Conservation (phyloP, 2,329 filamentous ascomycete genomes). For the Parafenestella ontariensis region DNA sequence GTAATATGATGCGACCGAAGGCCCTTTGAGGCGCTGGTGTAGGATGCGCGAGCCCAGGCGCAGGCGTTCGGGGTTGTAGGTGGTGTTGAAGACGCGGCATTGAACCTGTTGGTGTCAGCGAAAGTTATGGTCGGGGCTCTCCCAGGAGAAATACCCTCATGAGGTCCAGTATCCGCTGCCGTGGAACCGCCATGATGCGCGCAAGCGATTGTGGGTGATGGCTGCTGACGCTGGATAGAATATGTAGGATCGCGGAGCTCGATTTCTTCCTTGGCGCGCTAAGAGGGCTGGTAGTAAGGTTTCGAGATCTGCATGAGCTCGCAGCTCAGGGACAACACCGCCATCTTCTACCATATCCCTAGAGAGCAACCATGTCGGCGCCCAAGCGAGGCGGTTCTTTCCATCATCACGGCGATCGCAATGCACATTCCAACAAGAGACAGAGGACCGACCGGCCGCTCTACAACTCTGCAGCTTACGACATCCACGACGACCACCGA, state of each 20-base stretch:
- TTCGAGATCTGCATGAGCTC: background rate
- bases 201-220: constrained; percentile 8
- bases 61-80: constrained; percentile 82
- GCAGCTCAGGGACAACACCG: background rate
- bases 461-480: constrained; percentile 7
- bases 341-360: background rate
- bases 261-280: constrained; percentile 22
- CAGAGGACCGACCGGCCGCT: constrained; percentile 4
- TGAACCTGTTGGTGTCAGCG: constrained; percentile 66
- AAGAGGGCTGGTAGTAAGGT: no score
- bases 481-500: constrained; percentile 3
- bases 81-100: constrained; percentile 90
- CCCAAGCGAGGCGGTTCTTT: constrained; percentile 27
- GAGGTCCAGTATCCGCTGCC: constrained; percentile 67
- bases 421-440: constrained; percentile 22
- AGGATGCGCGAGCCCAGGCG: constrained; percentile 92
- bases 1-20: constrained; percentile 85
- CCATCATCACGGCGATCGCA: constrained; percentile 28
- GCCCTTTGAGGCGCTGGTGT: constrained; percentile 86
- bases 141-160: constrained; percentile 69
- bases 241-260: background rate
- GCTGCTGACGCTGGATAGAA: background rate
- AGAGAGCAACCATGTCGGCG: constrained; percentile 27
- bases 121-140: background rate
- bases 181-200: constrained; percentile 59